Conservation (phyloP, 306 rosid species). For the Vigna hirtella region DNA sequence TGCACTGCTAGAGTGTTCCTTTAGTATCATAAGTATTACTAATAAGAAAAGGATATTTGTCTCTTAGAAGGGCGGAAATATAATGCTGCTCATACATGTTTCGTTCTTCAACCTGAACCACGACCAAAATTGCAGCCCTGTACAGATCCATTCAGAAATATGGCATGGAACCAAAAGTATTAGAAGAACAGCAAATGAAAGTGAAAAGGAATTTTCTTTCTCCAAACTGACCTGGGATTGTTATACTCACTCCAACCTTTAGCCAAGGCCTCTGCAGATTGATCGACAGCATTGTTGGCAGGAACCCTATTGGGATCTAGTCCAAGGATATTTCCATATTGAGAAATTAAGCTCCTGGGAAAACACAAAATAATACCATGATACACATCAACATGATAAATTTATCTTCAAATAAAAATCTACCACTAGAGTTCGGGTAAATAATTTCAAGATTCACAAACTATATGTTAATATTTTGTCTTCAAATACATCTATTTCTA, state of each 20-base stretch:
- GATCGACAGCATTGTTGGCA: constrained; percentile 52
- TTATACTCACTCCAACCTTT: constrained; percentile 90
- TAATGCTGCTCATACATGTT: constrained; percentile 96
- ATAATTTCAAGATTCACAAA: constrained; percentile 19
- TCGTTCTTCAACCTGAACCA: constrained; percentile 85
- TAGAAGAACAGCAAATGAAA: constrained; percentile 21
- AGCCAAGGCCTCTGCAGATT: constrained; percentile 73
- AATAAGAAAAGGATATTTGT: constrained; percentile 80
- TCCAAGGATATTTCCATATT: constrained; percentile 71
- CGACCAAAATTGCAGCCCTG: constrained; percentile 81
- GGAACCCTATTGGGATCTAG: constrained; percentile 75
- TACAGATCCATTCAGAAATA: constrained; percentile 38
- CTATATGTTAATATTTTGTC: constrained; percentile 18
- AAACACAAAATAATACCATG: constrained; percentile 42
- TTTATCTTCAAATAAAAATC: constrained; percentile 16
- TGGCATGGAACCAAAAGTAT: constrained; percentile 38
- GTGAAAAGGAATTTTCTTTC: constrained; percentile 9
- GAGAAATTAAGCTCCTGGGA: constrained; percentile 72
- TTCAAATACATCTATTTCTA: constrained; percentile 11
- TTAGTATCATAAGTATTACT: constrained; percentile 12
- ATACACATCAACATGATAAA: not conserved
- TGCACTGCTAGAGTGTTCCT: constrained; percentile 9
- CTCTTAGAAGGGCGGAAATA: constrained; percentile 68
- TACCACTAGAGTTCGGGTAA: constrained; percentile 20
- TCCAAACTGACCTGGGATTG: constrained; percentile 70